Conservation (phyloP, 257 asterid genomes). For the Solanum boliviense region DNA sequence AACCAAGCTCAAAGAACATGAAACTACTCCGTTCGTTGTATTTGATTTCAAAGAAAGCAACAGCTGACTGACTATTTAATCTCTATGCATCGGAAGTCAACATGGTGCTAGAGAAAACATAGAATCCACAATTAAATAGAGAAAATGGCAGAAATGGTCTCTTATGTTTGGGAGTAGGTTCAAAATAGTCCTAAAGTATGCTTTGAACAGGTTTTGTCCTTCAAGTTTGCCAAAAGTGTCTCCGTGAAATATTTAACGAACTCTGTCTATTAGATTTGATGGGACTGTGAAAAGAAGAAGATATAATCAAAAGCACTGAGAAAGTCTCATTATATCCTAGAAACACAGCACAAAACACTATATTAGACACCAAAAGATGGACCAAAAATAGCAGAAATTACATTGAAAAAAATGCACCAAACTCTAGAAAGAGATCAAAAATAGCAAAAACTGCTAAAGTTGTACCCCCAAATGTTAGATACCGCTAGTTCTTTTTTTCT, state of each 20-base stretch:
- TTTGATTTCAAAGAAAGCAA: not conserved
- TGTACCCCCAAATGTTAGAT: not conserved
- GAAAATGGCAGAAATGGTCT: not conserved
- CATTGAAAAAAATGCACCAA: not conserved
- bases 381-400: not conserved
- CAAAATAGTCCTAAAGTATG: not conserved
- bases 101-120: not conserved
- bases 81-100: not conserved
- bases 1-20: not conserved
- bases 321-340: not conserved
- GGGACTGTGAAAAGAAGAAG: not conserved
- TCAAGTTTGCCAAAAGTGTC: not conserved
- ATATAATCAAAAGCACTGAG: not conserved
- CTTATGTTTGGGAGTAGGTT: not conserved
- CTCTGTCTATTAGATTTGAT: not conserved
- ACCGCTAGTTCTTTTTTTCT: not conserved
- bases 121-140: not conserved
- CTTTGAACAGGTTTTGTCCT: not conserved
- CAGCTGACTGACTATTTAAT: not conserved
- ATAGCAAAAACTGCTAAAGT: not conserved
- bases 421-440: not conserved
- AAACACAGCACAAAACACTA: not conserved
- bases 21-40: not conserved
- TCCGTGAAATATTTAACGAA: not conserved
- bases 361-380: not conserved